A percentile compares a stretch with the other conserved stretches of the same genome.
Conservation (phyloP, 495 filamentous ascomycete genomes). For the Beverwykella pulmonaria region DNA sequence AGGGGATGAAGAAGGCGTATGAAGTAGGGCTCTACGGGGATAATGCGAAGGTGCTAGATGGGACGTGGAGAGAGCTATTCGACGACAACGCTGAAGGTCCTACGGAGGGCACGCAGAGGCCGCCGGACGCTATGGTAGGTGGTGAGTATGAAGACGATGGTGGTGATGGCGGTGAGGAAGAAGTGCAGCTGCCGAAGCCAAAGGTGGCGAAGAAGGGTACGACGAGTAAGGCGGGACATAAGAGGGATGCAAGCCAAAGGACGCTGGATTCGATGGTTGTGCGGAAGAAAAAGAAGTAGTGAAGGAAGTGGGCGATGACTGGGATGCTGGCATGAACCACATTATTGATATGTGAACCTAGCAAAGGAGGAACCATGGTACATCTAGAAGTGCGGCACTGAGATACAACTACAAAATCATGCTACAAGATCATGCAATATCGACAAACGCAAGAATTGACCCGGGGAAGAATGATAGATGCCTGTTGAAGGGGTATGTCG, state of each 20-base stretch:
- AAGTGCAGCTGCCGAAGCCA: neutral
- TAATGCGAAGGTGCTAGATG: conserved; percentile 60
- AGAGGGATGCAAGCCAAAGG: conserved; percentile 40
- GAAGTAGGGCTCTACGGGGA: conserved; percentile 62
- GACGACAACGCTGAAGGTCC: conserved; percentile 52
- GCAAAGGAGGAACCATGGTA: too few relatives aligned
- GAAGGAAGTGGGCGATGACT: neutral
- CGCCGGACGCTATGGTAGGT: conserved; percentile 38
- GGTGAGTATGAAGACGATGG: conserved; percentile 22
- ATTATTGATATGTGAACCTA: too few relatives aligned
- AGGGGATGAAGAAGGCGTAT: conserved; percentile 68
- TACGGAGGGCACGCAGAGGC: conserved; percentile 45
- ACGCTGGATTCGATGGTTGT: conserved; percentile 41
- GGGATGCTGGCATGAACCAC: too few relatives aligned
- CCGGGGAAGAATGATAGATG: too few relatives aligned
- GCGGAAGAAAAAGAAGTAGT: conserved; percentile 35
- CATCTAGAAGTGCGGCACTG: too few relatives aligned
- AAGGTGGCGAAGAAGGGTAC: neutral
- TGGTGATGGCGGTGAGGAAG: neutral
- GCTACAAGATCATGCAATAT: too few relatives aligned
- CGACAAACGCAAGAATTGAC: too few relatives aligned
- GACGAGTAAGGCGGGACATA: conserved; percentile 7
- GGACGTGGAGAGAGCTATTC: conserved; percentile 64
- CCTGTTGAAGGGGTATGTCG: too few relatives aligned
- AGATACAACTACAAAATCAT: too few relatives aligned